Evolutionary conservation across 1,284 basidiomycete species (phyloP).

Genomic region (Cystobasidium slooffiae): DNA sequence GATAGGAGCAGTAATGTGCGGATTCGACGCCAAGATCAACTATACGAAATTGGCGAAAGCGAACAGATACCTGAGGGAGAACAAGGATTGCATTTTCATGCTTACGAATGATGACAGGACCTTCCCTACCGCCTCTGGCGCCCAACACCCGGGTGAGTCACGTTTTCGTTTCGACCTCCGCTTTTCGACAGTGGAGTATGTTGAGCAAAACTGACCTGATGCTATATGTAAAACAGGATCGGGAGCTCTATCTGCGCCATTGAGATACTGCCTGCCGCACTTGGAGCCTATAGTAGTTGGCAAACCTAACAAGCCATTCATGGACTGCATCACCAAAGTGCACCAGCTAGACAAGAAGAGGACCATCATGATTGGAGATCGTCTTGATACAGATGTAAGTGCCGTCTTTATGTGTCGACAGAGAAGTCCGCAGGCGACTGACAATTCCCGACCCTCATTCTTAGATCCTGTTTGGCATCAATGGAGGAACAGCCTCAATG

Average conservation of each 20-base stretch:
- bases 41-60: slow-evolving; percentile 95
- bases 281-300: slow-evolving; percentile 70
- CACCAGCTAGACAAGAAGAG: slow-evolving; percentile 80
- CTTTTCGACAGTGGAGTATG: too few species aligned
- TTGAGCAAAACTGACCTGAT: too few species aligned
- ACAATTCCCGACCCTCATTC: neutral
- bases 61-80: slow-evolving; percentile 76
- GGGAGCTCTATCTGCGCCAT: slow-evolving; percentile 43
- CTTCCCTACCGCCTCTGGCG: slow-evolving; percentile 36
- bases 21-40: slow-evolving; percentile 63
- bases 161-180: too few species aligned
- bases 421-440: too few species aligned
- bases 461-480: slow-evolving; percentile 72
- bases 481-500: slow-evolving; percentile 80
- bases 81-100: slow-evolving; percentile 81
- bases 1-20: slow-evolving; percentile 83
- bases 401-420: slow-evolving; percentile 58
- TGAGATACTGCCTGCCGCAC: slow-evolving; percentile 40
- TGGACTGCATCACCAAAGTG: slow-evolving; percentile 94
- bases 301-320: slow-evolving; percentile 90
- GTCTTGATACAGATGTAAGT: slow-evolving; percentile 79
- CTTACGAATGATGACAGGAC: slow-evolving; percentile 73
- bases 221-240: slow-evolving; percentile 7
- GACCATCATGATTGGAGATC: slow-evolving; percentile 95
- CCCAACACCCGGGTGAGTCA: slow-evolving; percentile 41